Evolutionary conservation across 108 stramenopile genomes (phyloP).

Genomic region (Fistulifera solaris): DNA sequence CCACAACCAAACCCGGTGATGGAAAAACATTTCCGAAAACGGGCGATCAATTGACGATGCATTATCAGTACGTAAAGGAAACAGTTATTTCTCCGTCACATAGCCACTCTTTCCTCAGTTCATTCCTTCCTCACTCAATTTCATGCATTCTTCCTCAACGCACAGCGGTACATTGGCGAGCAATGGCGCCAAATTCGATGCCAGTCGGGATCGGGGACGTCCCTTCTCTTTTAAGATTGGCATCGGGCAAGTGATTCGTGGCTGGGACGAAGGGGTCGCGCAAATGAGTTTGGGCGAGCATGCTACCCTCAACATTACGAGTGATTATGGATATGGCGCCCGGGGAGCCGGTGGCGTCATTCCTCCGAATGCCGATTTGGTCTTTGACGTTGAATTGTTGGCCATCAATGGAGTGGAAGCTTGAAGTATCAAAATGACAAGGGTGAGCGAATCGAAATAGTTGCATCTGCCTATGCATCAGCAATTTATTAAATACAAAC

Average conservation of each 20-base stretch:
- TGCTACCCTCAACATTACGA: conserved; percentile 59
- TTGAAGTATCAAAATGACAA: too few species aligned
- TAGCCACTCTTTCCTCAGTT: too few species aligned
- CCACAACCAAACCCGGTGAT: conserved; percentile 55
- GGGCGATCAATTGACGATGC: conserved; percentile 18
- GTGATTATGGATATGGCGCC: conserved; percentile 80
- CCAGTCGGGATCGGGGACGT: conserved; percentile 49
- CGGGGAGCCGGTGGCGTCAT: conserved; percentile 74
- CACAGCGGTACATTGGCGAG: conserved; percentile 56
- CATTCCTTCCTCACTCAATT: too few species aligned
- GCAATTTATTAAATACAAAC: too few species aligned
- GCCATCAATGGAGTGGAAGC: conserved; percentile 25
- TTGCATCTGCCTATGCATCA: too few species aligned
- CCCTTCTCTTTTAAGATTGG: conserved; percentile 64
- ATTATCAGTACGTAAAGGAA: neutral
- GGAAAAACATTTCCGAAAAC: conserved; percentile 58
- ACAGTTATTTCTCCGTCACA: neutral
- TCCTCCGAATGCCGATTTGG: conserved; percentile 79
- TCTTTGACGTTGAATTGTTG: conserved; percentile 68
- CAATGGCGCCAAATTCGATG: conserved; percentile 80
- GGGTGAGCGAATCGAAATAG: too few species aligned
- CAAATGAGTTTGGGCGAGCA: conserved; percentile 71
- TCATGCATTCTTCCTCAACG: too few species aligned
- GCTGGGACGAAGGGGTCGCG: conserved; percentile 48
- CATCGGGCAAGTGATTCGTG: conserved; percentile 39